Evolutionary conservation across 768 basidiomycete species (phyloP).

Genomic region (Tephrocybe sp.): DNA sequence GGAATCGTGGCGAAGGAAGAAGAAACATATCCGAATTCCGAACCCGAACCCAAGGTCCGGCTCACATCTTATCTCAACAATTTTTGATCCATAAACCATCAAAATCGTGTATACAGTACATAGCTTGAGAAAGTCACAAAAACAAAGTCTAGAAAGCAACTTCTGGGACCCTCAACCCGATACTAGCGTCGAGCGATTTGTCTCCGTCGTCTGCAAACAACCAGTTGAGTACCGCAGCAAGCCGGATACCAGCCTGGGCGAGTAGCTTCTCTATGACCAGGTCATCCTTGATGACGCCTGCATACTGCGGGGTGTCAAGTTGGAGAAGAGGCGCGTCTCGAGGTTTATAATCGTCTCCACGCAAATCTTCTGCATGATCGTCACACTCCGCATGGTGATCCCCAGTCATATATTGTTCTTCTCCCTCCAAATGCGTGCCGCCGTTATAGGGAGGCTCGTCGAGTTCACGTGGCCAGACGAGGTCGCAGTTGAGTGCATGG

Average conservation of each 20-base stretch:
- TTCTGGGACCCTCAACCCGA: background rate
- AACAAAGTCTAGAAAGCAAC: background rate
- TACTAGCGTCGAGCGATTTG: background rate
- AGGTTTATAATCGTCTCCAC: conserved; percentile 5
- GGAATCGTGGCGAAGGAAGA: too few relatives aligned
- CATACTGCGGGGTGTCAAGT: conserved; percentile 79
- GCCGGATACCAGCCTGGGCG: conserved; percentile 77
- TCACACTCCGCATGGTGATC: background rate
- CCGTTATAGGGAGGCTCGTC: conserved; percentile 44
- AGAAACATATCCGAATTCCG: too few relatives aligned
- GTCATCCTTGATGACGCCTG: conserved; percentile 60
- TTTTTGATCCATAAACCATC: too few relatives aligned
- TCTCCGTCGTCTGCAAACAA: conserved; percentile 47
- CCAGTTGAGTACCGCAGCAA: conserved; percentile 81
- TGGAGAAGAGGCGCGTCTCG: conserved; percentile 45
- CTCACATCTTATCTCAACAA: too few relatives aligned
- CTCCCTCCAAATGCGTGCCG: conserved; percentile 11
- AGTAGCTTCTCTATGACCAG: conserved; percentile 81
- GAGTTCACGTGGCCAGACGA: conserved; percentile 76
- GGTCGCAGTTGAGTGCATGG: conserved; percentile 76
- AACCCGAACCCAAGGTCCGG: too few relatives aligned
- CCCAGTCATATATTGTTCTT: background rate
- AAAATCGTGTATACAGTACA: too few relatives aligned
- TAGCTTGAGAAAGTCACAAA: too few relatives aligned
- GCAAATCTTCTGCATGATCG: conserved; percentile 12